Evolutionary conservation across 192 early-diverging fungal species (phyloP), one percentile per base, ranked within the genome.

Genomic region (Chytriomyces sp.): DNA sequence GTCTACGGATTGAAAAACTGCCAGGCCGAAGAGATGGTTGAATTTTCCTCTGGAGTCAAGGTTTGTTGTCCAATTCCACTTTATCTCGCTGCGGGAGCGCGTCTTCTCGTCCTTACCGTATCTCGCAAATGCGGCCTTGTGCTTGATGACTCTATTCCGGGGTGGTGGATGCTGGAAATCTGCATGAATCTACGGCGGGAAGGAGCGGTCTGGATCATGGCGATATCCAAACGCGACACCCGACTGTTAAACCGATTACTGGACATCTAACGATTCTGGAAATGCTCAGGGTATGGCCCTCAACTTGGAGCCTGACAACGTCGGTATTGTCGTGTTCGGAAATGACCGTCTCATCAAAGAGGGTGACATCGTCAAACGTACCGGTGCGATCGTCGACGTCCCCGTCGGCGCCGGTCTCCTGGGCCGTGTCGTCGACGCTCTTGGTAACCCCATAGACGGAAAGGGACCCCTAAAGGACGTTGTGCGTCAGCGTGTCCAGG

Each of bases 281-380:
- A 49, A 49, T 49, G 22, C 44, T 49, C 44, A 49, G 95, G 97
- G 97, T 80, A 96, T 96, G 94, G 95, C 97, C 59, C 91, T 99
- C 74, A 99, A 99, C 89, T 92, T 99, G 89, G 97, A 99, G 83
- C 87, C 96, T 39, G 97, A 99, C 87, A 98, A 99, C 84, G 97
- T 99, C 83, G 97, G 97, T 98, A 93, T 99, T 87, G 97, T 99
- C 86, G 94, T 99, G 37, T 97, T 99, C 81, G 96, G 96, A 91
- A 99, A 98, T 91, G 97, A 99, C 86, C 93, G 96, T 92, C 89
- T 95, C 76, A 98, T 99, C 89, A 96, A 96, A 85, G 97, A 99
- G 85, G 97, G 97, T 73, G 97, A 99, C 83, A 97, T 93, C 61
- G 95, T 98, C 84, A 96, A 96, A 88, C 94, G 97, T 86, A 99